Evolutionary conservation across 176 grass and related monocot species (phyloP), one percentile per base, ranked within the genome.

Genomic region (Metroxylon sagu): DNA sequence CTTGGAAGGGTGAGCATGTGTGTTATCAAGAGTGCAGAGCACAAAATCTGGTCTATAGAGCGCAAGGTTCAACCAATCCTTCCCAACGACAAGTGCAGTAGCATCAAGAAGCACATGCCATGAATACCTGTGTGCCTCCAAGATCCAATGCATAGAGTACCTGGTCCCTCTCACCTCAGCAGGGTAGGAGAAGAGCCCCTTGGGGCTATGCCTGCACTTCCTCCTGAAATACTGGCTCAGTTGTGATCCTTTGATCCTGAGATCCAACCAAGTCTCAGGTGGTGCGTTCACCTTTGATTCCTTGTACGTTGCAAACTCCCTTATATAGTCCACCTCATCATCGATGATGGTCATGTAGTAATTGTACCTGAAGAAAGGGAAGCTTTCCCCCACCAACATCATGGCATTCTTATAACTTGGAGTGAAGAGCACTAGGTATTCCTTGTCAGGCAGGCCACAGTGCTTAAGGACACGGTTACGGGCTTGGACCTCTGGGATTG

Each of bases 141-240:
- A 89, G 14, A 89, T 80, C 85, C 85, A 89, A 28, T 84, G 85
- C 69, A 89, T 71, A 26, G 85, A 89, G 61, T 89, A 84, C 0
- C 73, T 31, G 57, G 48, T 10, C 43, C 50, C 29, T 48, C 48
- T 14, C 19, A n/a, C 6, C 21, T 80, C 66, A 28, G 61, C 80
- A 0, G 77, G 85, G 71, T 89, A 89, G 61, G 85, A 77, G 81
- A 89, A 84, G 30, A 89, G 85, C 30, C 85, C 85, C 74, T 89
- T 89, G 15, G 70, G 85, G 30, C 66, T 30, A 71, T 84, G 77
- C 74, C 84, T 89, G 77, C 73, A 80, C 77, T 89, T 89, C 65
- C 85, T 74, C 4, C 85, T 69, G 77, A 89, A 84, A 70, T 84
- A 89, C 66, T 89, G 85, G 77, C 81, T 89, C 65, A 89, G 70